Base-by-base conservation (phyloP, 345 rosid species). In the Salix koriyanagi region DNA sequence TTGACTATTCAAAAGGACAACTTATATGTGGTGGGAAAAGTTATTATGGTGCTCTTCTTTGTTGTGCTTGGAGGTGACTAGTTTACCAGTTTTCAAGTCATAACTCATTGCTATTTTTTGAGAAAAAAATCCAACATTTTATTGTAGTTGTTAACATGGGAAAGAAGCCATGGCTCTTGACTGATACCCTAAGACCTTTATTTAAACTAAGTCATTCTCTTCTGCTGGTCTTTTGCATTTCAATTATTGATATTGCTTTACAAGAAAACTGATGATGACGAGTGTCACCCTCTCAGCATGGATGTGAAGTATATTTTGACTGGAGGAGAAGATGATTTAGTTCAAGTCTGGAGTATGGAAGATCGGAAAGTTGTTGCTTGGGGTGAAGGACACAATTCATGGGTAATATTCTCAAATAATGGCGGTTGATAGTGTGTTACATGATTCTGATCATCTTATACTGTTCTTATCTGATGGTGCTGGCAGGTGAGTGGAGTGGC, bases 291-390 rank as follows among this genome's bases (percentile, higher is more conserved):
- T 80, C 84, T 83, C 96, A 96, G 99, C 83, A 84, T 85, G 91
- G 99, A 96, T 83, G 98, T 96, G 54, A 96, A 96, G 79, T 96
- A 96, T 83, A 84, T 96, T 79, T 86, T 96, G 85, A 91, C 98
- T 23, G 99, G 99, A 65, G 99, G 99, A 73, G 99, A 96, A 87
- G 99, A 96, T 81, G 99, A 96, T 84, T 83, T 96, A 79, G 98
- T 96, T 86, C 98, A 94, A 85, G 97, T 96, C 60, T 96, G 99
- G 99, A 94, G 99, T 80, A 91, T 94, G 97, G 99, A 94, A 74
- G 99, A 94, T 78, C 88, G 97, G 46, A 96, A 96, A 83, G 97
- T 96, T 67, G 99, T 96, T 75, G 99, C 98, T 3, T 94, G 98
- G 98, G 99, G 99, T 44, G 99, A 94, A 84, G 99, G 99, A 67